These are phyloP conservation scores for Meyerozyma athensensis DNA, from an alignment of 1,139 yeast species.

Conservation along the genomic window DNA sequence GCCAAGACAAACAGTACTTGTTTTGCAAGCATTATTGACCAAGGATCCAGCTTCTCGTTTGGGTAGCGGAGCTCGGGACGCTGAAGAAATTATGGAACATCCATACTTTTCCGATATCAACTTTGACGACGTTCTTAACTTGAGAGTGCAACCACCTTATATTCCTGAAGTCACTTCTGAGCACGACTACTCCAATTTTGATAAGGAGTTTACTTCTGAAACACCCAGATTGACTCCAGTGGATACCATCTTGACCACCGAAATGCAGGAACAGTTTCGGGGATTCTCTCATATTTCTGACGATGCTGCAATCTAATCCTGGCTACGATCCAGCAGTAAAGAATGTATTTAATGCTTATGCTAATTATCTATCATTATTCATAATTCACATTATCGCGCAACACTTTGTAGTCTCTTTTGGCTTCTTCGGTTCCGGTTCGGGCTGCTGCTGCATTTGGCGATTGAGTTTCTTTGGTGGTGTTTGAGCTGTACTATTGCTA, in stretches of 20 bases:
- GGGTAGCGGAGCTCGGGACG: slow-evolving; percentile 86
- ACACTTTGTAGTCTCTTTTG: neutral
- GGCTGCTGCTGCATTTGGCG: too few species aligned
- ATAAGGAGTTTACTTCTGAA: slow-evolving; percentile 90
- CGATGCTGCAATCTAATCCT: slow-evolving; percentile 40
- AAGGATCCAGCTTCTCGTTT: slow-evolving; percentile 82
- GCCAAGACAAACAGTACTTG: slow-evolving; percentile 95
- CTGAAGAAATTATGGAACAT: slow-evolving; percentile 90
- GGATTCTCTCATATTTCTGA: slow-evolving; percentile 91
- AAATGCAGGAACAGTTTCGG: slow-evolving; percentile 93
- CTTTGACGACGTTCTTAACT: slow-evolving; percentile 77
- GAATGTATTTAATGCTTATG: neutral
- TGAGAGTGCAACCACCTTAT: slow-evolving; percentile 80
- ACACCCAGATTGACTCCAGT: slow-evolving; percentile 95
- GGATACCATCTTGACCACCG: slow-evolving; percentile 77
- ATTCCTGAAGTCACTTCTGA: slow-evolving; percentile 78
- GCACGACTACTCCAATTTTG: slow-evolving; percentile 90
- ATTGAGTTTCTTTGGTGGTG: too few species aligned
- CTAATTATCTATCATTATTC: neutral
- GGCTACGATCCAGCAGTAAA: neutral
- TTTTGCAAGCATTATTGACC: slow-evolving; percentile 82
- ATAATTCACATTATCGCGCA: neutral
- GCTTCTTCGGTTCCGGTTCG: too few species aligned
- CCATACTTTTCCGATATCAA: slow-evolving; percentile 87
- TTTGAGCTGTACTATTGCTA: too few species aligned